phyloP scores from a whole-genome alignment of 2,329 filamentous ascomycete species.

The Tolypocladium inflatum region DNA sequence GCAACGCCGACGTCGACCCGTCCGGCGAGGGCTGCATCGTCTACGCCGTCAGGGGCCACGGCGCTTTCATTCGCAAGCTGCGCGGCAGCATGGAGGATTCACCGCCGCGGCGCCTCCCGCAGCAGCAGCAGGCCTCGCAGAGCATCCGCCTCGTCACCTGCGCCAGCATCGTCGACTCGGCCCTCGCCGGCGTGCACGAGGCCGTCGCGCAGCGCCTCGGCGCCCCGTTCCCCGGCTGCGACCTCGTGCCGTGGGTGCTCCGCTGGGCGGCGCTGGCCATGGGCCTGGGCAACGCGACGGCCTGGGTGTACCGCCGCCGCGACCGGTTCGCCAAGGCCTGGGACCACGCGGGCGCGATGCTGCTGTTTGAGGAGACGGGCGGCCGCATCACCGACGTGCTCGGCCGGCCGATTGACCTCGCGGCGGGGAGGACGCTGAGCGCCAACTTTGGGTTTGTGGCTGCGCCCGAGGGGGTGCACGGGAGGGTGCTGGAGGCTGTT shows the following conservation, averaged over 20 bases:
- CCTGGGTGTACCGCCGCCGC: constrained; percentile 45
- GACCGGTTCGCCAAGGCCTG: constrained; percentile 44
- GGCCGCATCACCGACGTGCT: constrained; percentile 45
- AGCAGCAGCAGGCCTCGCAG: constrained; percentile 6
- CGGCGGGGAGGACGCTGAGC: constrained; percentile 36
- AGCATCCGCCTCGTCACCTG: constrained; percentile 37
- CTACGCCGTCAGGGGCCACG: constrained; percentile 38
- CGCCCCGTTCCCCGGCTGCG: constrained; percentile 34
- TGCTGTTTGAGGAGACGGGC: constrained; percentile 47
- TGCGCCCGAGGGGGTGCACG: constrained; percentile 35
- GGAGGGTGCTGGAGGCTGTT: constrained; percentile 51
- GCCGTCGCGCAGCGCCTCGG: constrained; percentile 31
- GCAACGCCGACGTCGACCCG: constrained; percentile 34
- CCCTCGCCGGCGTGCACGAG: constrained; percentile 36
- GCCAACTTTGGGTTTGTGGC: constrained; percentile 48
- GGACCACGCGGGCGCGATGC: constrained; percentile 52
- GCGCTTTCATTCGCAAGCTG: constrained; percentile 37
- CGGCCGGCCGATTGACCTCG: constrained; percentile 40
- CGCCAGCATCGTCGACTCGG: constrained; percentile 35
- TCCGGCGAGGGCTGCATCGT: constrained; percentile 36
- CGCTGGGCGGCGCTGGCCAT: constrained; percentile 44
- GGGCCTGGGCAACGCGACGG: constrained; percentile 41
- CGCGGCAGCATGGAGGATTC: constrained; percentile 11
- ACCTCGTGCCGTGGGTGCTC: constrained; percentile 48
- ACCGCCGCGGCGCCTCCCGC: constrained; percentile 21